Percentiles rank a stretch among this genome's conserved stretches.
Evolutionary conservation across 2,329 filamentous ascomycete species (phyloP).

Genomic region (Botrytis pseudocinerea): DNA sequence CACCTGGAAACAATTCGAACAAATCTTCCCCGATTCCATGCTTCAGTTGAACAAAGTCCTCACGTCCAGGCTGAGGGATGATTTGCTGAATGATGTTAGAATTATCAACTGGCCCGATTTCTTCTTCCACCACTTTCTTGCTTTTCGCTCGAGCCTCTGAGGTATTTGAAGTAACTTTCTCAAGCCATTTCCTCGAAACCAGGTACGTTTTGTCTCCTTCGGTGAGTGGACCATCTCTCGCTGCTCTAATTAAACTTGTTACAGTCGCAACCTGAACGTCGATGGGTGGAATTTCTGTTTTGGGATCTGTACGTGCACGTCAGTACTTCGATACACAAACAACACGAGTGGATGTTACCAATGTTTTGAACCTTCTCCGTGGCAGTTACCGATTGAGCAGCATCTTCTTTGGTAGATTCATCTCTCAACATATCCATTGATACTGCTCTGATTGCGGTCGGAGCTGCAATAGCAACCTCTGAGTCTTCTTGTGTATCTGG

Average conservation of each 20-base stretch:
- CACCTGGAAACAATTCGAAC: constrained; percentile 73
- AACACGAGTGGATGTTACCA: neutral
- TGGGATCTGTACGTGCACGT: neutral
- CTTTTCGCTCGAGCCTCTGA: constrained; percentile 57
- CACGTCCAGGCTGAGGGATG: constrained; percentile 51
- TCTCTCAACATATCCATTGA: constrained; percentile 35
- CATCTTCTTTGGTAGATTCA: constrained; percentile 21
- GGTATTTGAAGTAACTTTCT: constrained; percentile 66
- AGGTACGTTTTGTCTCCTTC: constrained; percentile 77
- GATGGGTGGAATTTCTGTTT: constrained; percentile 46
- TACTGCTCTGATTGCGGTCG: constrained; percentile 26
- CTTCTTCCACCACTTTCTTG: constrained; percentile 61
- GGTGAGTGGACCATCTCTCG: constrained; percentile 48
- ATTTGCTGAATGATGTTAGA: constrained; percentile 72
- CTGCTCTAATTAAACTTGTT: constrained; percentile 58
- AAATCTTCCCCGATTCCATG: constrained; percentile 67
- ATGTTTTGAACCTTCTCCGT: constrained; percentile 21
- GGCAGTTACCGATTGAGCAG: neutral
- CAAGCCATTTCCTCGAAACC: constrained; percentile 78
- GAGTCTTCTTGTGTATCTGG: constrained; percentile 23
- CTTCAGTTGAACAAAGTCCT: constrained; percentile 71
- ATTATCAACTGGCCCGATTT: constrained; percentile 79
- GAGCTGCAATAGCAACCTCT: constrained; percentile 24
- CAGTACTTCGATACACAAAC: constrained; percentile 2
- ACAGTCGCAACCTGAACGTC: constrained; percentile 77